Conservation (phyloP, 1,284 basidiomycete genomes). For the Leccinum glutinopallens region DNA sequence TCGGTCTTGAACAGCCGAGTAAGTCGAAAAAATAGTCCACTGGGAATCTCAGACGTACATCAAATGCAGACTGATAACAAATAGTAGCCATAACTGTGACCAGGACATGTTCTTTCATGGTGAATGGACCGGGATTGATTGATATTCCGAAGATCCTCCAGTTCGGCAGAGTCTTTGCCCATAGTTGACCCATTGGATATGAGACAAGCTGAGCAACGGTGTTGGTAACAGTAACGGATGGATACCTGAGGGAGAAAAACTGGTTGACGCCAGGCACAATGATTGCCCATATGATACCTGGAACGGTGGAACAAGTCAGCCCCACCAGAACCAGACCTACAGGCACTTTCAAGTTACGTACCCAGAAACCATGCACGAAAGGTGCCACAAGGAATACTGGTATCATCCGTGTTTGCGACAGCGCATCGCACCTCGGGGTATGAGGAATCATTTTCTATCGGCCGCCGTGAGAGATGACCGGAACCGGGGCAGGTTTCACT, state of each 20-base stretch:
- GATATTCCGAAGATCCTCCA: slow-evolving; percentile 56
- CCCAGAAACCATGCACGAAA: slow-evolving; percentile 70
- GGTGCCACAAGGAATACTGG: slow-evolving; percentile 60
- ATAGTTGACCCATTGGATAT: slow-evolving; percentile 62
- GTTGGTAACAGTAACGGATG: slow-evolving; percentile 53
- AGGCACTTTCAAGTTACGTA: slow-evolving; percentile 21
- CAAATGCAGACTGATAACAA: slow-evolving; percentile 47
- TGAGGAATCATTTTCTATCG: slow-evolving; percentile 56
- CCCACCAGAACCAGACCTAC: neutral
- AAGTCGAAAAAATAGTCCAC: neutral
- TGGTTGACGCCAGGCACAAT: slow-evolving; percentile 63
- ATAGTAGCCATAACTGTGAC: slow-evolving; percentile 83
- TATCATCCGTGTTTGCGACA: slow-evolving; percentile 73
- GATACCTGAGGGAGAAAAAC: slow-evolving; percentile 69
- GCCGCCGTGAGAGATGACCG: neutral
- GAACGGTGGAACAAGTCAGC: neutral
- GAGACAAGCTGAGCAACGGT: slow-evolving; percentile 68
- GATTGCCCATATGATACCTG: slow-evolving; percentile 54
- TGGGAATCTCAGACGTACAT: slow-evolving; percentile 20
- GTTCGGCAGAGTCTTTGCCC: slow-evolving; percentile 57
- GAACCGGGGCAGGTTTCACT: neutral
- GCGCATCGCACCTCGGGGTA: slow-evolving; percentile 56
- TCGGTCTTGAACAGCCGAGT: slow-evolving; percentile 34
- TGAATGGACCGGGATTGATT: slow-evolving; percentile 73
- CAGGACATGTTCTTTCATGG: slow-evolving; percentile 70